phyloP scores from a whole-genome alignment of 116 monocot species.

The Posidonia oceanica region DNA sequence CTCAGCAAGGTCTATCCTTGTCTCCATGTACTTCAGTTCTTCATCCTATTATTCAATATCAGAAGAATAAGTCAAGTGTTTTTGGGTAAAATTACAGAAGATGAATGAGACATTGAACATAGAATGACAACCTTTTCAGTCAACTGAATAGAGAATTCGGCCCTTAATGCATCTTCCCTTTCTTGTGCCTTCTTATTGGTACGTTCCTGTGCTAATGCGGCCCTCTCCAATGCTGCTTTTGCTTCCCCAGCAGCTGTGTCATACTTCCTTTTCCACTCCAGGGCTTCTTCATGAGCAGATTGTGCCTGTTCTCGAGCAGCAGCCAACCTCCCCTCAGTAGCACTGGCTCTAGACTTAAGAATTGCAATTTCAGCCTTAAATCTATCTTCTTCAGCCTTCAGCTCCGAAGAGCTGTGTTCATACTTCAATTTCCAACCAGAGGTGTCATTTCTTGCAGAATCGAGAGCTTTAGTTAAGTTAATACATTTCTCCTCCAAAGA shows the following conservation, averaged over 20 bases:
- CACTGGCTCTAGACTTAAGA: constrained; percentile 54
- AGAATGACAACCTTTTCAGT: constrained; percentile 48
- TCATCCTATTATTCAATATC: constrained; percentile 45
- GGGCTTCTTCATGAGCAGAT: constrained; percentile 71
- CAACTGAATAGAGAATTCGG: constrained; percentile 42
- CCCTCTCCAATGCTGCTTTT: constrained; percentile 57
- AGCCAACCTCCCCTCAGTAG: constrained; percentile 54
- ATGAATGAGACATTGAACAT: background rate
- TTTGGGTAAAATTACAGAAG: constrained; percentile 1
- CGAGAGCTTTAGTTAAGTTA: constrained; percentile 48
- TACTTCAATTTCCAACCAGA: constrained; percentile 68
- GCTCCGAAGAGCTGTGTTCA: constrained; percentile 29
- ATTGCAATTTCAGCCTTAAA: constrained; percentile 35
- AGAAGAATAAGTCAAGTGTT: background rate
- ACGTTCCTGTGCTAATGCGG: constrained; percentile 50
- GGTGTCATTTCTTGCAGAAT: constrained; percentile 38
- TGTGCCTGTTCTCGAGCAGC: constrained; percentile 77
- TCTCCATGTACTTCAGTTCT: constrained; percentile 53
- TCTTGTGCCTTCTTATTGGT: constrained; percentile 56
- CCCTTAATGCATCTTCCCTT: constrained; percentile 68
- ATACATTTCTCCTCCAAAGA: constrained; percentile 61
- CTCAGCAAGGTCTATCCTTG: constrained; percentile 43
- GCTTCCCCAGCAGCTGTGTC: constrained; percentile 57
- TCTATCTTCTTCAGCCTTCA: constrained; percentile 45
- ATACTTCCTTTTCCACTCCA: constrained; percentile 85